A percentile compares a stretch with the other conserved stretches of the same genome.
Conservation (phyloP, 352 stramenopile species). For the Globisporangium acanthophoron region DNA sequence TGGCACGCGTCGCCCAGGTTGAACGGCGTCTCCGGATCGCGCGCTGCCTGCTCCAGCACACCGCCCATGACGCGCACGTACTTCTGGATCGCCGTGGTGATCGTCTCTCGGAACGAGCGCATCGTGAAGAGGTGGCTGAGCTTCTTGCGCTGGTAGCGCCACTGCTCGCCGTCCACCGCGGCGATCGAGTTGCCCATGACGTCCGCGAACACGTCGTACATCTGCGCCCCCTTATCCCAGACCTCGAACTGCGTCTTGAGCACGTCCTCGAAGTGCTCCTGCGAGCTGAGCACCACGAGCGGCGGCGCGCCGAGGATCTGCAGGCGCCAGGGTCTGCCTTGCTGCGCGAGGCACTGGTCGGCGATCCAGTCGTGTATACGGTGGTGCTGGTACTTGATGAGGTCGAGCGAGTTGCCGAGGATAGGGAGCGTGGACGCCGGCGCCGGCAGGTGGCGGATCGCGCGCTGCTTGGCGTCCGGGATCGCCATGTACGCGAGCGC, state of each 20-base stretch:
- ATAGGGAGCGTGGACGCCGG: constrained; percentile 16
- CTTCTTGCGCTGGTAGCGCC: constrained; percentile 28
- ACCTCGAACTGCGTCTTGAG: constrained; percentile 30
- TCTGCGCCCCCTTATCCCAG: constrained; percentile 26
- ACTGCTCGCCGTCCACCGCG: constrained; percentile 23
- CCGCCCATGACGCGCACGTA: constrained; percentile 26
- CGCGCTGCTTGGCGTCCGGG: constrained; percentile 8
- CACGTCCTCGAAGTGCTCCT: constrained; percentile 26
- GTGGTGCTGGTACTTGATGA: constrained; percentile 7
- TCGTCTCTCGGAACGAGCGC: constrained; percentile 19
- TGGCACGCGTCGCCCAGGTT: constrained; percentile 28
- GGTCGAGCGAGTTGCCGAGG: constrained; percentile 19
- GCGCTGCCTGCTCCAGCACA: constrained; percentile 11
- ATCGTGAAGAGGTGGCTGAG: constrained; percentile 28
- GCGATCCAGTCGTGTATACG: constrained; percentile 12
- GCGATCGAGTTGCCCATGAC: constrained; percentile 22
- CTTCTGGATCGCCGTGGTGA: constrained; percentile 26
- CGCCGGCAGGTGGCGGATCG: constrained; percentile 8
- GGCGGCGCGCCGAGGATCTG: constrained; percentile 14
- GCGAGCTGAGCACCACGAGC: constrained; percentile 17
- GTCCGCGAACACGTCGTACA: constrained; percentile 15
- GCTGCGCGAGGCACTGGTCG: constrained; percentile 6
- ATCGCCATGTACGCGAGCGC: constrained; percentile 6
- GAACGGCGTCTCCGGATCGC: not conserved
- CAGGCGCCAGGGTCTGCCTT: constrained; percentile 17